Conservation (phyloP, 2,329 filamentous ascomycete genomes). For the Ceratocystis albifundus region DNA sequence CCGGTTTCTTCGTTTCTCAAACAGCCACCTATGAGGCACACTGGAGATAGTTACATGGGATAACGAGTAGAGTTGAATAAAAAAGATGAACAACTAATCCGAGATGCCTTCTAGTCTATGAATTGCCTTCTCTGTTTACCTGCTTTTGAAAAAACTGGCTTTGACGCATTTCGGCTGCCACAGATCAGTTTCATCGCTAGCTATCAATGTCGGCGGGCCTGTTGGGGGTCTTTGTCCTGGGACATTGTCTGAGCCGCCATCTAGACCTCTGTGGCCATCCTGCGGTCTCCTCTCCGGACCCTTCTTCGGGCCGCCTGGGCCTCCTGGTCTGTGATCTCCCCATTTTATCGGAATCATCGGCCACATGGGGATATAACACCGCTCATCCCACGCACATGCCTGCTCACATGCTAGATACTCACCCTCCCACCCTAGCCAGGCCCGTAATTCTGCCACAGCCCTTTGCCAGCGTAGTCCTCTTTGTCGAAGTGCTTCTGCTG, state of each 20-base stretch:
- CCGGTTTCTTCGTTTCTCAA: background rate
- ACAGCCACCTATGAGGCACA: background rate
- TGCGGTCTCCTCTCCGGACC: background rate
- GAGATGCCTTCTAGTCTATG: background rate
- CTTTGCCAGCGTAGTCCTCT: slow-evolving; percentile 27
- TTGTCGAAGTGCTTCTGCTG: background rate
- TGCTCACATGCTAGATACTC: slow-evolving; percentile 35
- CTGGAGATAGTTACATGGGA: background rate
- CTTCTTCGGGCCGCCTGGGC: background rate
- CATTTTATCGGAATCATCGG: slow-evolving; percentile 29
- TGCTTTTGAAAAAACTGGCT: slow-evolving; percentile 16
- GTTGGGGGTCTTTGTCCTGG: background rate
- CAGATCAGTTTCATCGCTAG: slow-evolving; percentile 23
- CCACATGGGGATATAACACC: slow-evolving; percentile 43
- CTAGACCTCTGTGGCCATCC: background rate
- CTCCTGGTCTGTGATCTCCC: background rate
- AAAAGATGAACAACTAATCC: background rate
- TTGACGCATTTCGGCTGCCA: slow-evolving; percentile 28
- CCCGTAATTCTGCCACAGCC: slow-evolving; percentile 35
- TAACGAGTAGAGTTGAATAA: slow-evolving; percentile 1
- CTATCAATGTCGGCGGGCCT: slow-evolving; percentile 3
- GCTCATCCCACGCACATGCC: slow-evolving; percentile 35
- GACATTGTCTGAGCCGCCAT: slow-evolving; percentile 12
- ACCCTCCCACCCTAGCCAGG: slow-evolving; percentile 42
- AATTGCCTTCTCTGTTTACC: background rate